phyloP scores from a whole-genome alignment of 768 basidiomycete genomes.

The Nidula microcarpa region DNA sequence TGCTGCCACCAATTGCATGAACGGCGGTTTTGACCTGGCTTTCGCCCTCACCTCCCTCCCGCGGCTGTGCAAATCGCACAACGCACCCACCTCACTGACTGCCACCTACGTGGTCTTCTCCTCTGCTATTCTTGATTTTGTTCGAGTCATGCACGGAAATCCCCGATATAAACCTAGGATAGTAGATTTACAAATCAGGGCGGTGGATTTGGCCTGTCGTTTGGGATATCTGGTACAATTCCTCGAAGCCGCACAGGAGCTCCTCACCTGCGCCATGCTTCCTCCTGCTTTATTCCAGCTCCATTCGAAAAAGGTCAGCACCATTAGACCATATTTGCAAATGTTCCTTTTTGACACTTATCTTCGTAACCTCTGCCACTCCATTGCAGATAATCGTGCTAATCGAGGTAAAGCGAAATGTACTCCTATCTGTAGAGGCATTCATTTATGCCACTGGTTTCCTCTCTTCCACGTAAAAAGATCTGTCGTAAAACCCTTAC shows the following conservation, averaged over 20 bases:
- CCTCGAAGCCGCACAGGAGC: conserved; percentile 22
- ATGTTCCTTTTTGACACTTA: not conserved
- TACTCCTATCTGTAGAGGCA: not conserved
- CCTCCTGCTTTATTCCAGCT: conserved; percentile 18
- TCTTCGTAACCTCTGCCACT: conserved; percentile 1
- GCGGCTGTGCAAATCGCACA: not conserved
- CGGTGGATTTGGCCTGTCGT: conserved; percentile 21
- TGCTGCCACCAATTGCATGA: no score
- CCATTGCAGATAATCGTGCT: conserved; percentile 41
- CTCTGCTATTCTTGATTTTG: not conserved
- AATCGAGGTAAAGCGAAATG: conserved; percentile 41
- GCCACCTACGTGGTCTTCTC: not conserved
- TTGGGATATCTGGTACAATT: conserved; percentile 25
- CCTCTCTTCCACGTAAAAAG: conserved; percentile 20
- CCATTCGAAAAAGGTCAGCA: conserved; percentile 28
- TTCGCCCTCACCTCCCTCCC: not conserved
- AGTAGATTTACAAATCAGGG: conserved; percentile 18
- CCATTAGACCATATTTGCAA: not conserved
- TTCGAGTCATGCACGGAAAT: not conserved
- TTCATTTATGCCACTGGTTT: conserved; percentile 5
- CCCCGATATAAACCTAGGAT: not conserved
- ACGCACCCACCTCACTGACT: not conserved
- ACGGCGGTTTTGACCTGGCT: not conserved
- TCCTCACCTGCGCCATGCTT: conserved; percentile 18
- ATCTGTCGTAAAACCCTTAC: conserved; percentile 44